Evolutionary conservation across 805 yeast genomes (phyloP), one percentile per base, ranked within the genome.

Genomic region (Ogataea wickerhamii): DNA sequence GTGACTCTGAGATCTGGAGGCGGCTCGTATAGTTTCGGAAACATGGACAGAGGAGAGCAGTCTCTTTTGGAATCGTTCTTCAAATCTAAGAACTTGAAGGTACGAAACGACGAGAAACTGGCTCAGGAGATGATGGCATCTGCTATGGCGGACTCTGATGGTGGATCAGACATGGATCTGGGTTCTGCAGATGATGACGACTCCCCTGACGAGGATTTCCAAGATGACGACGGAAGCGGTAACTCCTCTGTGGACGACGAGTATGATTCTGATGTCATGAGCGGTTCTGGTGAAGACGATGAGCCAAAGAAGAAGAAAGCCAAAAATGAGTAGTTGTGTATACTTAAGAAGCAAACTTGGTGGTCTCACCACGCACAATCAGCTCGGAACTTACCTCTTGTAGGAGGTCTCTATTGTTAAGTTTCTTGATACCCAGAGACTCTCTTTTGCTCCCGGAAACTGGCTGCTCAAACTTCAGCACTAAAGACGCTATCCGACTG

Each of bases 41-140:
- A 86, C 55, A 84, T 93, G 49, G 82, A 82, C 45, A 78, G 87
- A 59, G 96, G 87, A 47, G 98, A 93, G 57, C 98, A 89, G 61
- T 78, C 74, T 35, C 66, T 76, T 2, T 70, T 93, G 43, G 95
- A 91, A 58, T 71, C 70, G 30, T 93, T 72, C 68, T 76, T 91
- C 63, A 74, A 74, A 51, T 78, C 82, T 34, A 88, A 87, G 71
- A 84, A 83, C 40, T 66, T 93, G 43, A 71, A 77, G 49, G 86
- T 91, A 36, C 83, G 81, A 67, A 89, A 89, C 58, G 98, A 91
- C 55, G 89, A 88, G 46, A 86, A 80, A 51, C 84, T 87, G 38
- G 95, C 91, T 28, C 87, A 88, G 63, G 80, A 80, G 34, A 73
- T 85, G 69, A 66, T 88, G 56, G 84, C 82, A 30, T 80, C 80